Percentiles rank a stretch among this genome's conserved stretches.
Evolutionary conservation across 176 grass and related monocot species (phyloP).

Genomic region (Bolboschoenus planiculmis): DNA sequence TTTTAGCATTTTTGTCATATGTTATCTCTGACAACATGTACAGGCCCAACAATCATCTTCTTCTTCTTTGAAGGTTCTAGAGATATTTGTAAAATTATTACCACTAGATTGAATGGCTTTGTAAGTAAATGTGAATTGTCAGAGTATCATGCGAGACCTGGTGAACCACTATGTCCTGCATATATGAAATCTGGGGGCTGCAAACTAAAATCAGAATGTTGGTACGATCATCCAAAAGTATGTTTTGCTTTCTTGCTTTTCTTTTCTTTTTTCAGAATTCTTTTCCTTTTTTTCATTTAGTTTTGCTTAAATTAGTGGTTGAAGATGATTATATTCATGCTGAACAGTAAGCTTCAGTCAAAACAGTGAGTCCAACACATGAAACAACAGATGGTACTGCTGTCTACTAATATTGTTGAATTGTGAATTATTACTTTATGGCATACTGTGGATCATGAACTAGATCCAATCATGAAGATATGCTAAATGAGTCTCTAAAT

Average conservation of each 20-base stretch:
- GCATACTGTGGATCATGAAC: not conserved
- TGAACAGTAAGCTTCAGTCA: not conserved
- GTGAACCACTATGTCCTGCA: slow-evolving; percentile 36
- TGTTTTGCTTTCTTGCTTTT: not conserved
- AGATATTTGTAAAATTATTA: not conserved
- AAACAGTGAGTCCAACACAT: not conserved
- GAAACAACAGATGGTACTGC: not conserved
- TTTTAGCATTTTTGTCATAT: not conserved
- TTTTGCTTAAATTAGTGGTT: not conserved
- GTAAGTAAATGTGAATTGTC: not conserved
- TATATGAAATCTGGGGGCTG: slow-evolving; percentile 42
- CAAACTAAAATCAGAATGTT: slow-evolving; percentile 34
- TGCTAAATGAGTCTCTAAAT: not conserved
- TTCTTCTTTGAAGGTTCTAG: not conserved
- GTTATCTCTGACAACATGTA: not conserved
- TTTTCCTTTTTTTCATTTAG: not conserved
- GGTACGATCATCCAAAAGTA: slow-evolving; percentile 48
- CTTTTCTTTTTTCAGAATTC: not conserved
- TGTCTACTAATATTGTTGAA: not conserved
- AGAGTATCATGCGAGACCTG: slow-evolving; percentile 37
- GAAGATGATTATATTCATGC: not conserved
- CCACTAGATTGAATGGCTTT: not conserved
- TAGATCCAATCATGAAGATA: not conserved
- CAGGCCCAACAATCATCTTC: not conserved
- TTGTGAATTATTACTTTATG: not conserved